Base-by-base conservation (phyloP, 495 filamentous ascomycete genomes). In the Endocarpon pusillum region DNA sequence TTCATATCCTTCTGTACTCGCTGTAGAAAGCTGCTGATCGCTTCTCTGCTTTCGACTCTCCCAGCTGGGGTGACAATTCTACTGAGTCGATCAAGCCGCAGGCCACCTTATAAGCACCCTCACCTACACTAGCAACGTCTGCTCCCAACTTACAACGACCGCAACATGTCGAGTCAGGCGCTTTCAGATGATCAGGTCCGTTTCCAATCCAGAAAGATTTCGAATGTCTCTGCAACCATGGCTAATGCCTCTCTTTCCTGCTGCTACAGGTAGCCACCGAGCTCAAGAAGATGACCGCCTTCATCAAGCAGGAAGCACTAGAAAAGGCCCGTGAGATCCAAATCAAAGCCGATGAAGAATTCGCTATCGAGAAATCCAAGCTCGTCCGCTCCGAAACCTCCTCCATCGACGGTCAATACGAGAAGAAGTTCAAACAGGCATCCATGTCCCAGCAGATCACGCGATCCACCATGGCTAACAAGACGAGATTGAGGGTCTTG, bases 281-380 rank as follows among this genome's bases (percentile, higher is more conserved):
- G 70, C 81, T 99, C 54, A 81, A 78, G 66, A 99, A 99, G 69
- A 99, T 99, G 91, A 96, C 91, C 29, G 83, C 86, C 54, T 99
- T 99, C 79, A 99, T 99, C 74, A 79, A 78, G 53, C 86, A 94
- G 63, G 91, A 99, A 69, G 91, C 91, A 17, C 62, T 75, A 23
- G 91, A 99, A 54, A 99, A 99, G 62, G 84, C 86, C 45, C 74
- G 74, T 49, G 91, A 99, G 57, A 96, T 99, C 62, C 67, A 82
- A 42, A 73, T 94, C 59, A 96, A 96, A 59, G 91, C 91, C 56
- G 81, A 96, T 59, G 85, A 94, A 55, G 91, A 99, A 55, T 94
- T 94, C 57, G 76, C 80, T 43, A 94, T 94, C 51, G 91, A 96
- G 54, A 96, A 96, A 61, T 85, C 85, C 33, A 93, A 93, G 67